Base-by-base conservation (phyloP, 805 yeast species). In the Candida vartiovaarae region DNA sequence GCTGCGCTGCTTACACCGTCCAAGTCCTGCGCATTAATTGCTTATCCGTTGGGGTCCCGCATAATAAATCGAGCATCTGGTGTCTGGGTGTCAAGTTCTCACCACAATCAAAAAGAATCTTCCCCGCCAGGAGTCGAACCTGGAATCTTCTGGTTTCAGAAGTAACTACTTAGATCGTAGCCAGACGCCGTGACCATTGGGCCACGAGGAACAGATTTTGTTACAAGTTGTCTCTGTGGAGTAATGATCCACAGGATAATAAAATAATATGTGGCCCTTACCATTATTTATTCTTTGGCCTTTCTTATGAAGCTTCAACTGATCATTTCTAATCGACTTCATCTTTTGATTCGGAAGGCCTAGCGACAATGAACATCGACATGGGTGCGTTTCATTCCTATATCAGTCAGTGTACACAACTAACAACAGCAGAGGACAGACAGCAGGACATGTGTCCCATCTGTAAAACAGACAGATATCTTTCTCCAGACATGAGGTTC, bases 401-500 rank as follows among this genome's bases (percentile, higher is more conserved):
- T 15, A 15, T 15, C 20, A 15, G 20, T 15, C 20, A 2, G 20
- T 15, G 20, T 15, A 15, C 20, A 15, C 20, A 15, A 15, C 20
- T 15, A 15, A 15, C 23, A 29, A 29, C 32, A 34, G 32, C 33
- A 44, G 49, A 45, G 6, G 45, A 40, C 8, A 41, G 83, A 76
- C 44, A 63, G 74, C 47, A 72, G 70, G 95, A 87, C 63, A 84
- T 90, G 80, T 93, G 99, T 71, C 98, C 98, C 29, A 88, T 93
- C 57, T 93, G 99, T 72, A 88, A 91, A 66, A 88, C 97, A 38
- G 96, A 91, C 65, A 71, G 90, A 61, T 93, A 93, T 63, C 72
- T 93, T 48, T 87, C 95, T 37, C 98, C 98, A 26, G 88, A 90
- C 54, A 84, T 93, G 82, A 80, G 75, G 52, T 91, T 93, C 60